A percentile compares a stretch with the other conserved stretches of the same genome.
These are phyloP conservation scores for Neofusicoccum cordaticola DNA, from an alignment of 2,329 filamentous ascomycete genomes.

Conservation along the genomic window DNA sequence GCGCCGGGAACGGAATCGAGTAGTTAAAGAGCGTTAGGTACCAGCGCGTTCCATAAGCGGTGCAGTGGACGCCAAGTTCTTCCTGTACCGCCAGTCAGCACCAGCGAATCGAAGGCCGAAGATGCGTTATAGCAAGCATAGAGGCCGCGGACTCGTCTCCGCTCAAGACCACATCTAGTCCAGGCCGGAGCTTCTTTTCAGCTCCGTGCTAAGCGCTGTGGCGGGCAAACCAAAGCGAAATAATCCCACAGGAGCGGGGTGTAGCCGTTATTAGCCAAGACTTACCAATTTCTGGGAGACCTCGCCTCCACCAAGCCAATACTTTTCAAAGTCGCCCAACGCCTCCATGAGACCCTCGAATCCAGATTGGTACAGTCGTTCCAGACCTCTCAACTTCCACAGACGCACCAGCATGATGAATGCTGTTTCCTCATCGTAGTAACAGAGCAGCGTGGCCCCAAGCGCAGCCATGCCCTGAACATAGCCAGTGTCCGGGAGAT, in stretches of 20 bases:
- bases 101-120: neutral
- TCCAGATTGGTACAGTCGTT: conserved; percentile 76
- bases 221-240: neutral
- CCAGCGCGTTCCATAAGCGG: conserved; percentile 95
- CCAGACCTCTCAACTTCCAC: conserved; percentile 84
- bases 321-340: conserved; percentile 76
- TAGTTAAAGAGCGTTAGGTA: conserved; percentile 98
- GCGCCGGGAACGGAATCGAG: conserved; percentile 88
- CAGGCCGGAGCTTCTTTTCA: neutral
- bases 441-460: conserved; percentile 88
- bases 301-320: conserved; percentile 76
- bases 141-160: neutral
- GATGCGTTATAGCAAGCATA: neutral
- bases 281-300: conserved; percentile 78
- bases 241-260: neutral
- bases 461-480: conserved; percentile 97
- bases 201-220: neutral
- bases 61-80: conserved; percentile 77
- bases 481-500: conserved; percentile 88
- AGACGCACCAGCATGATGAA: conserved; percentile 97
- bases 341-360: conserved; percentile 86
- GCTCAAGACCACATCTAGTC: neutral
- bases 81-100: conserved; percentile 48
- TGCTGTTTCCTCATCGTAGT: conserved; percentile 90
- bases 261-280: conserved; percentile 22